Evolutionary conservation across 345 rosid species (phyloP).

Genomic region (Clarkia xantiana): DNA sequence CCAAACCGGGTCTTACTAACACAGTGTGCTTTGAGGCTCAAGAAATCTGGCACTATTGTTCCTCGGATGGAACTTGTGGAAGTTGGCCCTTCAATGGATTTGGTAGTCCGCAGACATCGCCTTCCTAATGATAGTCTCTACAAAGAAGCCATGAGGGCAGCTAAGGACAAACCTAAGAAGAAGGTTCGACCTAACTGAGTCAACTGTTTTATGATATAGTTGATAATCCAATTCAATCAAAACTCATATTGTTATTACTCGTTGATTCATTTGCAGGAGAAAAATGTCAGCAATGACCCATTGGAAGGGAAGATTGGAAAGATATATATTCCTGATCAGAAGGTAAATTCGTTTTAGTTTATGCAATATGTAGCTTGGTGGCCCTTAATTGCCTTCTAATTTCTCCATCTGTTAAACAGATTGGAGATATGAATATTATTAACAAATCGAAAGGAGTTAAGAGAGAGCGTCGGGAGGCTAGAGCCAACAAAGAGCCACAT

Average conservation of each 20-base stretch:
- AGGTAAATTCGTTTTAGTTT: constrained; percentile 25
- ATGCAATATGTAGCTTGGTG: too few relatives aligned
- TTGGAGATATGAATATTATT: constrained; percentile 40
- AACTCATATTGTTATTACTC: neutral
- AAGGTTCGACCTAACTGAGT: constrained; percentile 30
- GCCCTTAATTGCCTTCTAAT: neutral
- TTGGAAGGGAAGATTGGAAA: constrained; percentile 53
- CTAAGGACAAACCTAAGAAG: constrained; percentile 68
- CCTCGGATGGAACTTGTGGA: constrained; percentile 88
- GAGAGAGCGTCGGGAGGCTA: constrained; percentile 85
- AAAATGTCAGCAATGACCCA: constrained; percentile 57
- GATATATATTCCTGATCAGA: constrained; percentile 88
- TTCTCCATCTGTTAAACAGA: constrained; percentile 18
- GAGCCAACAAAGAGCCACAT: constrained; percentile 29
- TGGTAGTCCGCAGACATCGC: constrained; percentile 78
- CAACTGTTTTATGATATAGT: neutral
- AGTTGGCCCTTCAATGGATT: constrained; percentile 94
- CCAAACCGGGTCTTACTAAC: constrained; percentile 47
- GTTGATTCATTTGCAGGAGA: constrained; percentile 27
- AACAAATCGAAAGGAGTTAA: constrained; percentile 78
- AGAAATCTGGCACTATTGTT: constrained; percentile 74
- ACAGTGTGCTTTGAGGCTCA: constrained; percentile 77
- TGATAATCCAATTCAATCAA: too few relatives aligned
- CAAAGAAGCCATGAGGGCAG: constrained; percentile 77
- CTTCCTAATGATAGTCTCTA: constrained; percentile 62